Evolutionary conservation across 768 basidiomycete genomes (phyloP), one percentile per base, ranked within the genome.

Genomic region (Roridomyces roridus): DNA sequence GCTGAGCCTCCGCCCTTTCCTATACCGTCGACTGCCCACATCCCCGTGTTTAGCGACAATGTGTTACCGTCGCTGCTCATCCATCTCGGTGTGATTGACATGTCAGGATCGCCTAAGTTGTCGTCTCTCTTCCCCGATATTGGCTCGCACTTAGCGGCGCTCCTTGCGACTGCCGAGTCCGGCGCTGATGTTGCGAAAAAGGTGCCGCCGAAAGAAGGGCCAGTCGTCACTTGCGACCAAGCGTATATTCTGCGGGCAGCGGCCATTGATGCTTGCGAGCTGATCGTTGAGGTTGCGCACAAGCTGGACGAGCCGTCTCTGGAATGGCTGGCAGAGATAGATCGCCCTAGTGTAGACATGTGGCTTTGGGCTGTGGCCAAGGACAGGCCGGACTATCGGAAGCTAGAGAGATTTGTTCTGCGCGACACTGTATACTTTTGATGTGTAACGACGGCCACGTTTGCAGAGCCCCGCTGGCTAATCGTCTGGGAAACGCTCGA

Each of bases 291-390:
- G 48, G 71, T 70, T 25, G 88, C 86, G 17, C 81, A 70, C 51
- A 72, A 70, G 23, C 57, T 79, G 21, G 67, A 72, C 26, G 69
- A 66, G 47, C 70, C 57, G 36, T 49, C 59, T n/a, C 61, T 75
- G 18, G 65, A 68, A 21, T 88, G 86, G 86, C 64, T 90, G 60
- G 80, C 73, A 51, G 72, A 76, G 4, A 76, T 94, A 31, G 84
- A 77, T 0, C 72, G 85, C 24, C 85, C 87, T 5, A 78, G 84
- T 41, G 58, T 93, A 55, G 88, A 93, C 65, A 82, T 81, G 65
- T 94, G 91, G 90, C 69, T 94, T n/a, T 91, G 92, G 89, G 78
- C 85, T 28, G 82, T 91, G 5, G 90, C 89, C 34, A 93, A 94
- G 67, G 91, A 92, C 63, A 77, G 90, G 60, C 62, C 72, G 26